Base-by-base conservation (phyloP, 2,329 filamentous ascomycete species). In the Chrysoporthe cubensis region DNA sequence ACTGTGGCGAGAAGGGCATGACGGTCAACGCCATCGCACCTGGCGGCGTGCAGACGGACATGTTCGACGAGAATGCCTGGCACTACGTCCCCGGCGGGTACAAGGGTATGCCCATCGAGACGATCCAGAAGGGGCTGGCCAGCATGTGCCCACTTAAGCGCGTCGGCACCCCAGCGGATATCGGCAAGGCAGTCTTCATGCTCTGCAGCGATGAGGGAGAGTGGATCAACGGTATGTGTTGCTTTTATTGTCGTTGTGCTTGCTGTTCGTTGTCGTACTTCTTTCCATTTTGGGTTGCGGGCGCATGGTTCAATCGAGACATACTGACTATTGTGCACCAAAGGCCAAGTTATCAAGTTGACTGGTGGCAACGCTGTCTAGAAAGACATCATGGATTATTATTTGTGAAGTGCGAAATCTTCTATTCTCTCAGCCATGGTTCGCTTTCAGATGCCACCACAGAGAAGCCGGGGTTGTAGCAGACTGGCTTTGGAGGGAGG, bases 21-120 rank as follows among this genome's bases (percentile, higher is more conserved):
- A 92, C 90, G 0, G 89, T 90, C 79, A 92, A 92, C 74, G 89
- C 88, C 71, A 88, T 92, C 59, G 90, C 90, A 1, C 90, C 90
- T 1, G 90, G 90, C 66, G 90, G 90, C 57, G 89, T 92, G 81
- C 90, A 91, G 84, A 89, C 84, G 56, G 91, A 93, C 78, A 93
- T 93, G 91, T 93, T 90, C 81, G 84, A 89, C 70, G 84, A 87
- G 78, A 90, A 90, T 77, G 84, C 88, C 34, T 90, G 87, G 87
- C 85, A 88, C 75, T 89, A 89, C 76, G 86, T 86, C 26, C 87
- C 87, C 14, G 85, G 85, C 68, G 85, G 84, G 65, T 79, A 80
- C 73, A 80, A 83, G 73, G 81, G 80, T 71, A 84, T 84, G 83
- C 78, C 77, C 63, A 82, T 79, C 70, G 82, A 84, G 62, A 81